Base-by-base conservation (phyloP, 768 basidiomycete genomes). In the Boletus reticulatus region DNA sequence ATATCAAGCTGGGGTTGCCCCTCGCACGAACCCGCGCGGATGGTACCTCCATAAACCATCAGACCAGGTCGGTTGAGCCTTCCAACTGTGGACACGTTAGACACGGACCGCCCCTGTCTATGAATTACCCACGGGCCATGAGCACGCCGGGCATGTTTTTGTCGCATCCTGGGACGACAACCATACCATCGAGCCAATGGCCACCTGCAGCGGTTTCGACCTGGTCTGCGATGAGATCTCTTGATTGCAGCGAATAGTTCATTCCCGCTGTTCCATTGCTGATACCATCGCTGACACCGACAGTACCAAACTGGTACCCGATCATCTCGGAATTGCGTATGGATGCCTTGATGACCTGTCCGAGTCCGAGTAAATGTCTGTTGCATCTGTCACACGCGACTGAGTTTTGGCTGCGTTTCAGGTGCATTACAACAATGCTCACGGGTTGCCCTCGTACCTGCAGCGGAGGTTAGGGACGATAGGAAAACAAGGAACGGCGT, bases 121-220 rank as follows among this genome's bases (percentile, higher is more conserved):
- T 20, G 48, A 50, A 48, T 13, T 27, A 84, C 90, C 75, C 65
- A 93, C 92, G 84, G 46, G 94, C 97, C 83, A 99, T 99, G 64
- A 98, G 78, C 37, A 97, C 95, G 58, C 97, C 97, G n/a, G 97
- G 97, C 96, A 99, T 98, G 76, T 99, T 99, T 77, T 99, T 99
- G 78, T 99, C 96, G 69, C 94, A 98, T 39, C 95, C 97, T 20
- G 97, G 97, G 50, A 99, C 80, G 56, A 93, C 94, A 38, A 98
- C 93, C 89, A 97, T 92, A 39, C 94, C 97, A 66, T 98, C 97
- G 14, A 99, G 83, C 85, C 95, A 97, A 70, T 99, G 97, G 6
- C 96, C 97, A 14, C 91, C 96, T 29, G 89, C 95, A 17, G 92
- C 94, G 12, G 92, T 92, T 76, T 98, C 96, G 19, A 99, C 95